Percentiles rank a stretch among this genome's conserved stretches.
Conservation (phyloP, 1,284 basidiomycete genomes). For the Phylloporus sp. region DNA sequence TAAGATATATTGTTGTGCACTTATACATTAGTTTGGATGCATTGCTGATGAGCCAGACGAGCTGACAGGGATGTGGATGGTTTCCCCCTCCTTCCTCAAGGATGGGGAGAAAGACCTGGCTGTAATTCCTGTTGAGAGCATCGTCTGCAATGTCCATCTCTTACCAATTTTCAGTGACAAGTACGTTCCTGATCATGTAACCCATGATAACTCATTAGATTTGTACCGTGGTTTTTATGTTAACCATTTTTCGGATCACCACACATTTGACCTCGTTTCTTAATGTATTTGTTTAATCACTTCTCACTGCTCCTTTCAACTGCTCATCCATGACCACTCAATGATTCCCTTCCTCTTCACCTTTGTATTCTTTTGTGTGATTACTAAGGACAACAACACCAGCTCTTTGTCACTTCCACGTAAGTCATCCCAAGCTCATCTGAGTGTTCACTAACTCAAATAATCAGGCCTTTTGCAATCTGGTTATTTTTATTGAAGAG, state of each 20-base stretch:
- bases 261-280: neutral
- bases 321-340: too few species aligned
- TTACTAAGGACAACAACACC: constrained; percentile 41
- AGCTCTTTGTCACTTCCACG: constrained; percentile 43
- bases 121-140: neutral
- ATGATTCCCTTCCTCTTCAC: constrained; percentile 34
- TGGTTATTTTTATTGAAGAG: constrained; percentile 38
- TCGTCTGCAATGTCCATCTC: neutral
- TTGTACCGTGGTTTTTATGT: neutral
- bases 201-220: neutral
- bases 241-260: neutral
- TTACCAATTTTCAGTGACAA: neutral
- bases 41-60: neutral
- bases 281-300: neutral
- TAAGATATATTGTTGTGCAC: neutral
- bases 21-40: neutral
- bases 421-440: constrained; percentile 26
- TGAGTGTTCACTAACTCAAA: constrained; percentile 1
- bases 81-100: neutral
- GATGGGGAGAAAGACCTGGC: neutral
- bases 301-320: neutral
- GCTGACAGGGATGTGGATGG: neutral
- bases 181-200: neutral
- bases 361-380: constrained; percentile 44
- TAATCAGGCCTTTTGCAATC: constrained; percentile 43